Evolutionary conservation across 495 filamentous ascomycete genomes (phyloP).

Genomic region (Xylaria scruposa): DNA sequence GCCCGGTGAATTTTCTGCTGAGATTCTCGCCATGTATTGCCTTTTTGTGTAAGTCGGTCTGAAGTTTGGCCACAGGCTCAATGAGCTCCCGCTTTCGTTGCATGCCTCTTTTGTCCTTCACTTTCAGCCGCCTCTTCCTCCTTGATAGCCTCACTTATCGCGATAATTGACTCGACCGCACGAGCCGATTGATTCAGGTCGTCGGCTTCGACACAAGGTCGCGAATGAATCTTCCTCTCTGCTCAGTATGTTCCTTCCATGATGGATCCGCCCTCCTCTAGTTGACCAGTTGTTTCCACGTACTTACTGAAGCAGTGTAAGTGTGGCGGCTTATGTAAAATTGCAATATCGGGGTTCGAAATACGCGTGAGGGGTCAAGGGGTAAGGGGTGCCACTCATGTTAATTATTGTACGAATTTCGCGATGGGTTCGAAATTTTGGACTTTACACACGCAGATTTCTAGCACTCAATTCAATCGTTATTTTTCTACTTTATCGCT

Average conservation of each 20-base stretch:
- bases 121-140: background rate
- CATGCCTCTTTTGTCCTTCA: background rate
- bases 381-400: no score
- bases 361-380: no score
- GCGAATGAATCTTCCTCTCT: background rate
- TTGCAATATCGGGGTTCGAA: no score
- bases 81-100: background rate
- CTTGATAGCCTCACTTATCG: background rate
- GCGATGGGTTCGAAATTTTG: no score
- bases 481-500: no score
- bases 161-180: background rate
- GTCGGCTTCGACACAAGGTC: background rate
- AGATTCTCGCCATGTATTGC: background rate
- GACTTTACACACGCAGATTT: no score
- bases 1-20: background rate
- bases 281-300: background rate
- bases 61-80: background rate
- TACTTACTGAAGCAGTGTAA: no score
- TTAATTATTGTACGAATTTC: no score
- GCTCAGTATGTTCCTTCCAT: background rate
- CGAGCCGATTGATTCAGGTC: background rate
- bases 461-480: no score
- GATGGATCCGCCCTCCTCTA: background rate
- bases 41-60: background rate
- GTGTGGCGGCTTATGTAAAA: no score